Evolutionary conservation across 106 monocot genomes (phyloP).

Genomic region (Dendrobium catenatum): DNA sequence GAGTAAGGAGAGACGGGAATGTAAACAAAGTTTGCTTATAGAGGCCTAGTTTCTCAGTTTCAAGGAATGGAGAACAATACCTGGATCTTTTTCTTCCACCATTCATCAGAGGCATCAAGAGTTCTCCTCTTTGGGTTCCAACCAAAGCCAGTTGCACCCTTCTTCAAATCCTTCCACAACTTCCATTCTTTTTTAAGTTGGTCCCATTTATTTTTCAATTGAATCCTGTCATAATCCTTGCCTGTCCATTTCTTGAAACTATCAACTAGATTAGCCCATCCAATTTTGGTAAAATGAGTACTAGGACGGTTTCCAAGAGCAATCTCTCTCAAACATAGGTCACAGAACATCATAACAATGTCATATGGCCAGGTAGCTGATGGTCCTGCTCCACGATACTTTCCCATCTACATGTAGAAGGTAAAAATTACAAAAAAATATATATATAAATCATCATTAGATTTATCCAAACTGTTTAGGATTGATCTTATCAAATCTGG

Average conservation of each 20-base stretch:
- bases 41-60: not conserved
- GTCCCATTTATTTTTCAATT: slow-evolving; percentile 19
- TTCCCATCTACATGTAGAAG: slow-evolving; percentile 2
- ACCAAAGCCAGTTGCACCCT: slow-evolving; percentile 8
- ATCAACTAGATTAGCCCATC: slow-evolving; percentile 15
- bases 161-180: slow-evolving; percentile 13
- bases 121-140: slow-evolving; percentile 14
- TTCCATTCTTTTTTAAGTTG: slow-evolving; percentile 25
- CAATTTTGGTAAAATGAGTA: slow-evolving; percentile 6
- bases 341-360: slow-evolving; percentile 6
- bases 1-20: too few species aligned
- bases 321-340: slow-evolving; percentile 20
- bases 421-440: not conserved
- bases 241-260: slow-evolving; percentile 10
- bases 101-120: slow-evolving; percentile 12
- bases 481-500: too few species aligned
- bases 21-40: too few species aligned
- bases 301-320: slow-evolving; percentile 15
- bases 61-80: not conserved
- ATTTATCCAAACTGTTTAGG: too few species aligned
- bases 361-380: not conserved
- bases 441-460: too few species aligned
- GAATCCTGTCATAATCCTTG: slow-evolving; percentile 3
- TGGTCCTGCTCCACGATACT: not conserved
- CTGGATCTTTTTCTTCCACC: slow-evolving; percentile 22